Percentiles rank a stretch among this genome's conserved stretches.
phyloP scores from a whole-genome alignment of 2,329 filamentous ascomycete genomes.

The Neonectria punicea region DNA sequence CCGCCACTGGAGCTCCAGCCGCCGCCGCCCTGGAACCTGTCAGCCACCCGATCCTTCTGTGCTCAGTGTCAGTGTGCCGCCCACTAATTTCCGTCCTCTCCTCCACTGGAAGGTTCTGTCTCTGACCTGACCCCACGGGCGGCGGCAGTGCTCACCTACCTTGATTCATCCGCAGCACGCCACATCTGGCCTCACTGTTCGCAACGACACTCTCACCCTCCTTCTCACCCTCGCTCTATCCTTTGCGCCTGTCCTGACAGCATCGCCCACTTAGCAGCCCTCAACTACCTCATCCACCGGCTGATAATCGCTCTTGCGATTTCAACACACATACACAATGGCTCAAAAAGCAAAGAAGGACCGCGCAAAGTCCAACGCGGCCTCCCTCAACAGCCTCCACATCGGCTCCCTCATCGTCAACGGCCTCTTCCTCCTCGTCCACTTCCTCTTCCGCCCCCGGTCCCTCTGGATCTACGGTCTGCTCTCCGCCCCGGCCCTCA shows the following conservation, averaged over 20 bases:
- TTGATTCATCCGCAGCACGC: constrained; percentile 19
- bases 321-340: constrained; percentile 51
- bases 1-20: neutral
- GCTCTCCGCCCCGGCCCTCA: constrained; percentile 77
- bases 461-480: constrained; percentile 75
- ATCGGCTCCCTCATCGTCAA: constrained; percentile 79
- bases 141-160: neutral
- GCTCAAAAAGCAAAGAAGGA: constrained; percentile 73
- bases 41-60: constrained; percentile 1
- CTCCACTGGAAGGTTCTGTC: constrained; percentile 20
- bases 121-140: neutral
- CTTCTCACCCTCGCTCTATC: neutral
- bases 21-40: neutral
- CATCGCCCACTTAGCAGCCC: neutral
- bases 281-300: neutral
- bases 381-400: constrained; percentile 84
- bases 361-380: constrained; percentile 79
- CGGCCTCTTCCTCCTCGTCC: constrained; percentile 76
- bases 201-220: constrained; percentile 4
- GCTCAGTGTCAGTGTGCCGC: constrained; percentile 6
- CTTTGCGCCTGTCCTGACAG: neutral
- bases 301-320: neutral
- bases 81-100: constrained; percentile 11
- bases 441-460: constrained; percentile 73
- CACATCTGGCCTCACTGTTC: constrained; percentile 21